Base-by-base conservation (phyloP, 805 yeast genomes). In the Cyberlindnera euphorbiiphila region DNA sequence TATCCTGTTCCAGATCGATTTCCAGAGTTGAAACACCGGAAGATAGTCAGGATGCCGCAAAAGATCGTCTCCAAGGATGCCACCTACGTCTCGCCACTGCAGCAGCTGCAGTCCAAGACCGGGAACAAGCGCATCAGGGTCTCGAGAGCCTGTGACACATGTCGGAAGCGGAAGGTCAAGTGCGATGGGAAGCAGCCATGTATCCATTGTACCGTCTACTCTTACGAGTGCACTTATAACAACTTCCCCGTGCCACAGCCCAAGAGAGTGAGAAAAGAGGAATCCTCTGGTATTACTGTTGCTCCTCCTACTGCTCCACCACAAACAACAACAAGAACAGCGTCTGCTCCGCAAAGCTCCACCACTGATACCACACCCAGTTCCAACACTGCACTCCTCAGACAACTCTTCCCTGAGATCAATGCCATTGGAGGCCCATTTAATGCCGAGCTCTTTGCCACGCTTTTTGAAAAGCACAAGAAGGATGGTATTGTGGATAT, bases 141-240 rank as follows among this genome's bases (percentile, higher is more conserved):
- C 20, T 69, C 84, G 1, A 62, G 85, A 39, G 91, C 91, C 4
- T 83, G 93, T 53, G 84, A 78, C 48, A 75, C 72, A 36, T 83
- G 93, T 55, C 69, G 89, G 13, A 72, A 70, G 53, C 81, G 83
- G 54, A 84, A 84, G 54, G 89, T 84, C 39, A 83, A 82, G 55
- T 85, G 94, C 61, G 93, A 84, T 53, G 91, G 91, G 6, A 78
- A 79, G 51, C 86, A 78, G 53, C 94, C 93, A 1, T 84, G 91
- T 60, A 79, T 82, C 29, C 91, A 83, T 55, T 88, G 96, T 56
- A 83, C 95, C 1, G 95, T 86, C 1, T 88, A 86, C 61, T 77
- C 85, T 15, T 85, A 83, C 59, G 82, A 76, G 40, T 87, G 96
- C 61, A 77, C 94, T 0, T 87, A 87, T 57, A 85, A 83, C 53